phyloP scores from a whole-genome alignment of 257 asterid genomes.

The Nicotiana tomentosiformis region DNA sequence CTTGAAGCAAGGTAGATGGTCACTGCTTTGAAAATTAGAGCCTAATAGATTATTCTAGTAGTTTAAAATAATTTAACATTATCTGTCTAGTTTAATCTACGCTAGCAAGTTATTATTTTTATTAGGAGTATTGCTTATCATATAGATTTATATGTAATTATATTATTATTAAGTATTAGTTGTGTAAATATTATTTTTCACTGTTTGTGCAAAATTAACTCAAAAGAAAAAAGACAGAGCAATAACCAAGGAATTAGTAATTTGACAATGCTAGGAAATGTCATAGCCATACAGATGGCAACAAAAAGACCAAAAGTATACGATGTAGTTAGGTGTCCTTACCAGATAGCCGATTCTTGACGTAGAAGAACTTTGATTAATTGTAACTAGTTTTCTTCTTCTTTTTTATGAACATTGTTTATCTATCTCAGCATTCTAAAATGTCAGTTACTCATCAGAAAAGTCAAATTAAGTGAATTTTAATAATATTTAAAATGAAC shows the following conservation, averaged over 20 bases:
- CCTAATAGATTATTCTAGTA: no score
- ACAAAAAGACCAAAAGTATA: background rate
- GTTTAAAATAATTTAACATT: no score
- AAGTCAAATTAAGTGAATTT: no score
- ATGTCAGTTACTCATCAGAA: no score
- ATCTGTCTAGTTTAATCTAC: no score
- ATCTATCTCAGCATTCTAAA: no score
- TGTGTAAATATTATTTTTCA: background rate
- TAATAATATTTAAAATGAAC: no score
- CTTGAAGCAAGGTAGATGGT: no score
- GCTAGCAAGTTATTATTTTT: no score
- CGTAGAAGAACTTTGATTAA: background rate
- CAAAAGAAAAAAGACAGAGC: background rate
- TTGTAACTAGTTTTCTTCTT: background rate
- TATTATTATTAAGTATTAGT: background rate
- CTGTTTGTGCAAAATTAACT: background rate
- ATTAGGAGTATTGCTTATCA: no score
- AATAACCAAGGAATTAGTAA: background rate
- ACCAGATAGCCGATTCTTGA: background rate
- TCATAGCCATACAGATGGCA: background rate
- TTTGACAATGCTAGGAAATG: background rate
- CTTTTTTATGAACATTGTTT: background rate
- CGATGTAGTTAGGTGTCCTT: background rate
- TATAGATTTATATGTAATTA: no score
- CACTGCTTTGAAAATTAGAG: no score